These are phyloP conservation scores for Heritiera littoralis DNA, from an alignment of 345 rosid genomes.

Conservation along the genomic window DNA sequence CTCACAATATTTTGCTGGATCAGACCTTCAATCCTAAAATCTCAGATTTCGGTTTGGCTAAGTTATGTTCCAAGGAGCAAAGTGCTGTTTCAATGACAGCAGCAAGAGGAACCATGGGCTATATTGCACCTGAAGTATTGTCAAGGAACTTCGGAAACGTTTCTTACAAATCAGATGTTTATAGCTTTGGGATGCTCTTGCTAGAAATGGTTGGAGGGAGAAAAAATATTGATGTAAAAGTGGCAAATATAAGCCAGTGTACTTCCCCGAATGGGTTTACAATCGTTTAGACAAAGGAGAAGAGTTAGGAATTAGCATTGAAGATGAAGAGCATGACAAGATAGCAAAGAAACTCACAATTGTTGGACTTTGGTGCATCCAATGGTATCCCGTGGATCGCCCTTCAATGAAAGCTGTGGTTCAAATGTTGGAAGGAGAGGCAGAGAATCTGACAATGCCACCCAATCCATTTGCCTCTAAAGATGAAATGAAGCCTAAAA, in stretches of 20 bases:
- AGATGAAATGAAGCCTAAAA: slow-evolving; percentile 12
- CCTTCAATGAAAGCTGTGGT: slow-evolving; percentile 31
- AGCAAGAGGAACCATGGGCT: slow-evolving; percentile 26
- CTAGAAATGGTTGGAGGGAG: slow-evolving; percentile 37
- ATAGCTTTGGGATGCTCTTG: slow-evolving; percentile 23
- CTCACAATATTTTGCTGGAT: slow-evolving; percentile 22
- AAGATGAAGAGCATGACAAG: slow-evolving; percentile 14
- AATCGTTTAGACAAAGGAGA: slow-evolving; percentile 21
- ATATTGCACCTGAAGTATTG: slow-evolving; percentile 35
- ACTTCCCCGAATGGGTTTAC: slow-evolving; percentile 28
- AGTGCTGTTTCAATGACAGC: slow-evolving; percentile 22
- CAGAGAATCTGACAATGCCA: slow-evolving; percentile 7
- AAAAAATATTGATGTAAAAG: slow-evolving; percentile 14
- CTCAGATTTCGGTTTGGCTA: slow-evolving; percentile 33
- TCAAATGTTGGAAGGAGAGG: slow-evolving; percentile 30
- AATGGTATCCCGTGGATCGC: slow-evolving; percentile 27
- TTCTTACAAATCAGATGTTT: slow-evolving; percentile 14
- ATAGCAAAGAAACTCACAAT: slow-evolving; percentile 23
- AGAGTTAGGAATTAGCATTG: slow-evolving; percentile 5
- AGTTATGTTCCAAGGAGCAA: slow-evolving; percentile 25
- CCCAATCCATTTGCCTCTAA: slow-evolving; percentile 19
- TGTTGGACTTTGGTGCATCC: slow-evolving; percentile 23
- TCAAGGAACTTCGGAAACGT: slow-evolving; percentile 22
- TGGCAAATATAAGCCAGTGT: slow-evolving; percentile 15
- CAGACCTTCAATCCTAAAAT: slow-evolving; percentile 25